Base-by-base conservation (phyloP, 495 filamentous ascomycete genomes). In the Sphaerosporella brunnea region DNA sequence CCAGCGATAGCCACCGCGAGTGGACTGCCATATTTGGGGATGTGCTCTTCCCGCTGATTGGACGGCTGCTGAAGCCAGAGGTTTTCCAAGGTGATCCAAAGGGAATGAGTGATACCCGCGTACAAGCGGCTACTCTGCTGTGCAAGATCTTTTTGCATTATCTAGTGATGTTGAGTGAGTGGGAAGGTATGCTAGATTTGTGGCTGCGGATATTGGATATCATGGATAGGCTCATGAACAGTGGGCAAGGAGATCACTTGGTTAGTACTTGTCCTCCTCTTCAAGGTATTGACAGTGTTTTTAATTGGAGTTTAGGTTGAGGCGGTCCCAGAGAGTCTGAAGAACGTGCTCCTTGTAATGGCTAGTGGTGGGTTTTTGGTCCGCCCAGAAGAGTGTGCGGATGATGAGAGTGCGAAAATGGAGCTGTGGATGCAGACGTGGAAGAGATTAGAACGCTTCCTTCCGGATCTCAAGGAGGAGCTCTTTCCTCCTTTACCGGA, bases 341-440 rank as follows among this genome's bases (percentile, higher is more conserved):
- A 96, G 65, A 99, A 99, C 51, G 84, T 96, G 44, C 69, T 99
- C 11, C 71, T 96, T 11, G 88, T 99, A 53, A 96, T 99, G 90
- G 75, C 84, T 1, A 85, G 76, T 59, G 84, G 79, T 32, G 87
- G 83, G 23, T 87, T 84, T 53, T 73, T 99, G 4, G 77, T 83
- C 0, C 73, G 81, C 8, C 80, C 84, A 4, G 75, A 75, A 51
- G 64, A 72, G 58, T 70, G 76, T 30, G 66, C 70, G 7, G 64
- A 65, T 19, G n/a, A 66, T 74, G 28, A 70, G 74, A 53, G 69
- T 73, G 52, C 59, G 20, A 68, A 75, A 30, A 69, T 74, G 54
- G 69, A 73, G 52, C 61, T 85, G 28, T 85, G 80, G 80, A 68
- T 67, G 4, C 77, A 82, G 63, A 96, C 90, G 8, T 86, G 83